Conservation (phyloP, 2,329 filamentous ascomycete genomes). For the Phialophora tarda region DNA sequence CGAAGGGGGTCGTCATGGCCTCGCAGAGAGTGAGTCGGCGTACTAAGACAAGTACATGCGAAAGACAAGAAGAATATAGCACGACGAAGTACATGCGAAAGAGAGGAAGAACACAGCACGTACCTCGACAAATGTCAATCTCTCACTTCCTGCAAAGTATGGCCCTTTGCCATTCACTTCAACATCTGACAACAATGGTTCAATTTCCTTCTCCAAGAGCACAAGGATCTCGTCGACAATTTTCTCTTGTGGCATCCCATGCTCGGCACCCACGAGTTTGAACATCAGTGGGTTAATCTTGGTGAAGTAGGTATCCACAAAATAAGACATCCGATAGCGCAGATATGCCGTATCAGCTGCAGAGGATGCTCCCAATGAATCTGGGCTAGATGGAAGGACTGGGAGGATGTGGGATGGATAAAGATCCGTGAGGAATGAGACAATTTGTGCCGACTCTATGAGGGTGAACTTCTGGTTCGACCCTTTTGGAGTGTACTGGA, state of each 20-base stretch:
- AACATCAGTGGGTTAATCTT: constrained; percentile 62
- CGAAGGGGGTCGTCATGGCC: constrained; percentile 70
- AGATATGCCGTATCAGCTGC: constrained; percentile 64
- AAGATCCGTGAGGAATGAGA: constrained; percentile 72
- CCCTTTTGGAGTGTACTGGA: constrained; percentile 46
- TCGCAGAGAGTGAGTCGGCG: constrained; percentile 41
- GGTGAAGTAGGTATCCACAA: constrained; percentile 70
- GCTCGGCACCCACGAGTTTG: constrained; percentile 55
- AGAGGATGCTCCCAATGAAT: not conserved
- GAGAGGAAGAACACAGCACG: constrained; percentile 31
- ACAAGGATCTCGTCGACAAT: constrained; percentile 60
- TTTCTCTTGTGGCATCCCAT: constrained; percentile 57
- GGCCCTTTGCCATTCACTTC: constrained; percentile 46
- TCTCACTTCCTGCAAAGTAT: constrained; percentile 68
- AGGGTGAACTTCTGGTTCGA: constrained; percentile 66
- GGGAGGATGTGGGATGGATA: constrained; percentile 69
- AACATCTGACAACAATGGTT: constrained; percentile 64
- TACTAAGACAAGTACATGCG: constrained; percentile 8
- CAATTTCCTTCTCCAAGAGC: constrained; percentile 70
- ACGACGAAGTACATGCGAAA: constrained; percentile 36
- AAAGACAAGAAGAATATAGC: not conserved
- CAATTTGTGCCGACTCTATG: constrained; percentile 74
- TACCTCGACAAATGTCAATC: constrained; percentile 76
- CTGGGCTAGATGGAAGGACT: constrained; percentile 21
- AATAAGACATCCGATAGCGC: constrained; percentile 72